Evolutionary conservation across 306 rosid genomes (phyloP).

Genomic region (Lathyrus aphaca): DNA sequence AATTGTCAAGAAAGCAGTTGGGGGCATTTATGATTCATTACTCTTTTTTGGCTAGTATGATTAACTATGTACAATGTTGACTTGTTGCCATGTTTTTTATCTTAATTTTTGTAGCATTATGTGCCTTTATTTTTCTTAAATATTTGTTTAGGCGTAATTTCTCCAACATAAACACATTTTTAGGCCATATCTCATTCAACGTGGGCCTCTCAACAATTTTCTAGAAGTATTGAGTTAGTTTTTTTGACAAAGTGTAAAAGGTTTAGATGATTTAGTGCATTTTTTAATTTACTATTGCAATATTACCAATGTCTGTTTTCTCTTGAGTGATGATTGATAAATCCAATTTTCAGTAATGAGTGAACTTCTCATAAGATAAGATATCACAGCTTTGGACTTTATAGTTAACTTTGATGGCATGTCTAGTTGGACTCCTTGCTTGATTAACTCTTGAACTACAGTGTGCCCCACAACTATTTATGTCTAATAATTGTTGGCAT

Average conservation of each 20-base stretch:
- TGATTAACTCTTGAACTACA: constrained; percentile 3
- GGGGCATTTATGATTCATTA: constrained; percentile 14
- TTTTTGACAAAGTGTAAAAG: constrained; percentile 17
- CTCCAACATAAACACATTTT: not conserved
- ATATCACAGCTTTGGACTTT: not conserved
- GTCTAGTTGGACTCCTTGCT: constrained; percentile 10
- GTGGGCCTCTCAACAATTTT: not conserved
- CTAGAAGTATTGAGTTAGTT: constrained; percentile 3
- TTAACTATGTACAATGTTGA: not conserved
- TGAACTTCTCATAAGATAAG: not conserved
- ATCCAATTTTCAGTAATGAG: not conserved
- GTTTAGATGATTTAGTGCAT: not conserved
- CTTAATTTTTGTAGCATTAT: not conserved
- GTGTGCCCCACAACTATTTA: not conserved
- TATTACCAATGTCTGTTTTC: not conserved
- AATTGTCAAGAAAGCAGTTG: constrained; percentile 16
- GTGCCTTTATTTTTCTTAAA: constrained; percentile 14
- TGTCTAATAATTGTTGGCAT: constrained; percentile 5
- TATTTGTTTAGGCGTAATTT: not conserved
- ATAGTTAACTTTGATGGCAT: constrained; percentile 11
- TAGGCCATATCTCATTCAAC: not conserved
- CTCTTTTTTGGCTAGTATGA: not conserved
- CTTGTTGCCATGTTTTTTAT: constrained; percentile 21
- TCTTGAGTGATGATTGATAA: constrained; percentile 1
- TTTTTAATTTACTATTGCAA: not conserved